Evolutionary conservation across 805 yeast genomes (phyloP).

Genomic region (Ogataea trehalophila): DNA sequence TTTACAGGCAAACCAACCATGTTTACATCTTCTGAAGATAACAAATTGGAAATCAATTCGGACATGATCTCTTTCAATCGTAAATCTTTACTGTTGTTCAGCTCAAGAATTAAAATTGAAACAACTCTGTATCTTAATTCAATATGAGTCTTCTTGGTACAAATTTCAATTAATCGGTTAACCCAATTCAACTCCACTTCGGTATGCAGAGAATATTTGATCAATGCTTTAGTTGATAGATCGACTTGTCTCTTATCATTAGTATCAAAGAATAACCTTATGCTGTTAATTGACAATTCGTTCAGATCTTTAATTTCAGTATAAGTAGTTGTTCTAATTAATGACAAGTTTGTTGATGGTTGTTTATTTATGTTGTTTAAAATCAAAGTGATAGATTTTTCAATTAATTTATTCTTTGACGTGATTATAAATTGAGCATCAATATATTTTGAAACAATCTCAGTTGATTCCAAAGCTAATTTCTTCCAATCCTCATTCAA

Average conservation of each 20-base stretch:
- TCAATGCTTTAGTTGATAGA: constrained; percentile 48
- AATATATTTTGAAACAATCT: constrained; percentile 30
- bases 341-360: constrained; percentile 12
- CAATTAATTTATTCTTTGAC: constrained; percentile 16
- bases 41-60: constrained; percentile 38
- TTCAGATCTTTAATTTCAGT: constrained; percentile 1
- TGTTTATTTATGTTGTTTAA: constrained; percentile 29
- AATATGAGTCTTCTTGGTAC: constrained; percentile 66
- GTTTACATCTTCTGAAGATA: constrained; percentile 68
- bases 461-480: constrained; percentile 37
- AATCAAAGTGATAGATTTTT: constrained; percentile 35
- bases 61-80: constrained; percentile 19
- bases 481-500: constrained; percentile 38
- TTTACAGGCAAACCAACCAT: constrained; percentile 84
- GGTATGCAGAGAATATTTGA: constrained; percentile 37
- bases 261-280: constrained; percentile 62
- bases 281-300: constrained; percentile 30
- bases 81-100: constrained; percentile 28
- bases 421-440: constrained; percentile 18
- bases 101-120: constrained; percentile 47
- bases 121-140: constrained; percentile 29
- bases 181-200: constrained; percentile 42
- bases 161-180: constrained; percentile 50
- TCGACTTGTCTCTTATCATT: constrained; percentile 56
- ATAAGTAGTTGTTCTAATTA: constrained; percentile 14